phyloP scores from a whole-genome alignment of 306 rosid genomes.

The Rosa persica region DNA sequence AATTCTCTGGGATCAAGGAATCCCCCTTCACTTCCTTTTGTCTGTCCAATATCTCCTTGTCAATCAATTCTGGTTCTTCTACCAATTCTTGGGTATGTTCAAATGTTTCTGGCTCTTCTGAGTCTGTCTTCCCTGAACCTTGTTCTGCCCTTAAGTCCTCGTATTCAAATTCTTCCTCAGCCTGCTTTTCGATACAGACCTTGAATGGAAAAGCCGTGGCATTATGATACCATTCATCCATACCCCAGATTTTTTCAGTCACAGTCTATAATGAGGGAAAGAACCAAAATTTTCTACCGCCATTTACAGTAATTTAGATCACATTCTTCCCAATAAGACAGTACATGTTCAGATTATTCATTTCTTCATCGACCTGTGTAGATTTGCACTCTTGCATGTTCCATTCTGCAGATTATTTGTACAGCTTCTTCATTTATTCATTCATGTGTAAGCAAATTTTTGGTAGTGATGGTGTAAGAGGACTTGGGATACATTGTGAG shows the following conservation, averaged over 20 bases:
- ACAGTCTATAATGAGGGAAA: conserved; percentile 29
- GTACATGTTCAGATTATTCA: conserved; percentile 47
- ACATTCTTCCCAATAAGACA: conserved; percentile 77
- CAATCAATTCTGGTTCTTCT: conserved; percentile 48
- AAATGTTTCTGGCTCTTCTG: conserved; percentile 69
- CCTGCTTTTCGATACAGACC: conserved; percentile 48
- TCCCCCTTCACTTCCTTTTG: conserved; percentile 83
- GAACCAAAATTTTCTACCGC: conserved; percentile 31
- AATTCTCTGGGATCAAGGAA: conserved; percentile 67
- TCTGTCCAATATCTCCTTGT: conserved; percentile 70
- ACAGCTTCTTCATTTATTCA: conserved; percentile 95
- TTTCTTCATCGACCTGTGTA: conserved; percentile 44
- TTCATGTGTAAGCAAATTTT: conserved; percentile 97
- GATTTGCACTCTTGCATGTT: conserved; percentile 70
- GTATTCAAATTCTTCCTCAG: conserved; percentile 49
- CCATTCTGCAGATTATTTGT: conserved; percentile 73
- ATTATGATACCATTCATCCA: conserved; percentile 46
- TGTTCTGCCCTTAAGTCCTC: conserved; percentile 55
- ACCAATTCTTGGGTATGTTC: conserved; percentile 68
- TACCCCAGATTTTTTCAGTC: conserved; percentile 28
- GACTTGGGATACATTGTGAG: conserved; percentile 39
- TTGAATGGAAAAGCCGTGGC: conserved; percentile 44
- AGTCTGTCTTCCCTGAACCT: conserved; percentile 72
- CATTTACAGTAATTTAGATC: conserved; percentile 40
- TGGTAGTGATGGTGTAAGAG: conserved; percentile 59